A percentile compares a stretch with the other conserved stretches of the same genome.
These are phyloP conservation scores for Lepidium aucheri DNA, from an alignment of 345 rosid species.

Conservation along the genomic window DNA sequence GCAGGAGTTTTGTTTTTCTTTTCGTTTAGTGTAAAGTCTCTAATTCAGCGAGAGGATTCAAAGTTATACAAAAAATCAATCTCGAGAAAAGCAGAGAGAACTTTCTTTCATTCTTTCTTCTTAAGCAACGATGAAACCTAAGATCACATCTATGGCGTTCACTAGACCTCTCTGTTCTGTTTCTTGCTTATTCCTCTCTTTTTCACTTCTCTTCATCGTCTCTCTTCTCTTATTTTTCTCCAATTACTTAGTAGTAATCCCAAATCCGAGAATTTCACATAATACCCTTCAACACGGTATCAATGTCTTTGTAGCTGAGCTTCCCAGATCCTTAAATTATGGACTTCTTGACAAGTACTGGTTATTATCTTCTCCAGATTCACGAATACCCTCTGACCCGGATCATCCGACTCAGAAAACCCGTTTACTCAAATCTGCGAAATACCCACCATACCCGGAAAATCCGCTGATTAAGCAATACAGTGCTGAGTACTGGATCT, in stretches of 20 bases:
- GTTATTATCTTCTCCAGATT: conserved; percentile 51
- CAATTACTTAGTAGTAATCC: background rate
- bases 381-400: conserved; percentile 65
- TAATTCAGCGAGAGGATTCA: background rate
- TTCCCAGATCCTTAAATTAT: conserved; percentile 82
- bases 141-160: conserved; percentile 22
- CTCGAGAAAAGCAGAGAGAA: background rate
- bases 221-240: conserved; percentile 33
- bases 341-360: conserved; percentile 72
- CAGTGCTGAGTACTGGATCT: conserved; percentile 95
- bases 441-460: conserved; percentile 60
- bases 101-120: background rate
- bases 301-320: conserved; percentile 68
- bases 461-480: conserved; percentile 90
- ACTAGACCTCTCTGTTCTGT: conserved; percentile 25
- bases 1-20: background rate
- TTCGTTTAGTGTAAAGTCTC: background rate
- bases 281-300: conserved; percentile 24
- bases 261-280: conserved; percentile 5
- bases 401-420: conserved; percentile 44
- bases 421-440: conserved; percentile 13
- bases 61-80: background rate
- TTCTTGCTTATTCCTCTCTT: conserved; percentile 30
- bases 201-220: conserved; percentile 33
- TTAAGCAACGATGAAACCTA: conserved; percentile 22